These are phyloP conservation scores for Zymoseptoria pseudotritici DNA, from an alignment of 2,329 filamentous ascomycete genomes.

Conservation along the genomic window DNA sequence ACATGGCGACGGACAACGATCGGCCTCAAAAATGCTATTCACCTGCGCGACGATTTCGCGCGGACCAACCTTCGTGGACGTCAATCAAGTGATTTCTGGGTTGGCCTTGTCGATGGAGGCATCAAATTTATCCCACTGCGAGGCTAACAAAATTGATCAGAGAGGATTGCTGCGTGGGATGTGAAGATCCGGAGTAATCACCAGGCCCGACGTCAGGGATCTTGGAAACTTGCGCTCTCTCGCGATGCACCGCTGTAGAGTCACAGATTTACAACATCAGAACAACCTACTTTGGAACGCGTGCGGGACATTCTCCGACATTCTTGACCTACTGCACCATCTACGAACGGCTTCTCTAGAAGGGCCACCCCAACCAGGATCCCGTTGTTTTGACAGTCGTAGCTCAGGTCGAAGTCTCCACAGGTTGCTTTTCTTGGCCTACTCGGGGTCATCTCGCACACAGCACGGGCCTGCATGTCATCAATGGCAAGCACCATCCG, in stretches of 20 bases:
- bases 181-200: not conserved
- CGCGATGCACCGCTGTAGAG: not conserved
- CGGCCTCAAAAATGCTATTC: not conserved
- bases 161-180: not conserved
- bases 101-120: not conserved
- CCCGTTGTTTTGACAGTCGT: not conserved
- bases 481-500: not conserved
- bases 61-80: not conserved
- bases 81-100: not conserved
- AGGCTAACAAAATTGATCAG: not conserved
- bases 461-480: not conserved
- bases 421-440: not conserved
- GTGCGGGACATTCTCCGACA: not conserved
- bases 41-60: not conserved
- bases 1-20: not conserved
- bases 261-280: not conserved
- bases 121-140: not conserved
- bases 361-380: no score
- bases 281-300: not conserved
- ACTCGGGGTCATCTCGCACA: not conserved
- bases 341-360: not conserved
- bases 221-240: not conserved
- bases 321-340: not conserved
- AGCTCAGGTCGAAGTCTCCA: not conserved
- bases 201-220: not conserved